Base-by-base conservation (phyloP, 164 flowering plant genomes). In the Nelumbo lutea region DNA sequence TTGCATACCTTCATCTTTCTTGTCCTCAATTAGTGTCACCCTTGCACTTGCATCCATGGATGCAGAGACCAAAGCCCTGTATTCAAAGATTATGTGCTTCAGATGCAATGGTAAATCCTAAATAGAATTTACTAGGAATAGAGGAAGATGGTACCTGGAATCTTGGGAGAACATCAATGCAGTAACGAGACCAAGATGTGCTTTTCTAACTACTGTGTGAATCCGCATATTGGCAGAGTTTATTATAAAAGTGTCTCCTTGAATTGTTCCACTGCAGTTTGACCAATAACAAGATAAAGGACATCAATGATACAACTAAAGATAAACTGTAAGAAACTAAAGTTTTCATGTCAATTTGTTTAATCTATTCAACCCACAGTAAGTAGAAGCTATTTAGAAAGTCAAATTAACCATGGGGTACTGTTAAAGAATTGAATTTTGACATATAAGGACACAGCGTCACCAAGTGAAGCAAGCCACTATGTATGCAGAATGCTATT, bases 21-120 rank as follows among this genome's bases (percentile, higher is more conserved):
- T 70, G 61, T 86, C 88, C 70, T 75, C 77, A 52, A 88, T 73
- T 42, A 72, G 13, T 57, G 98, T 90, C 70, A 93, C 91, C 77
- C 94, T 86, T 42, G 84, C 90, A 76, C 93, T 89, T 42, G 97
- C 82, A 69, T 88, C 97, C 80, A 90, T 59, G 46, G 98, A 91
- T 47, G 84, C 79, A 66, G 98, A 91, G 44, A 81, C 79, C 84
- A 93, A 75, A 61, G 86, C 85, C 80, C 98, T 93, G 86, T 6
- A 75, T 58, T 13, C 15, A 60, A 66, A 76, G 67, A 59, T 11
- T 10, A 14, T 27, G 71, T 47, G 43, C 42, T 38, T 65, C 27
- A 69, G 1, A 9, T 46, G 45, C 60, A 57, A 53, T 1, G 9
- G 15, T 58, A 39, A 62, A 52, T 55, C 42, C 47, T 66, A n/a